phyloP scores from a whole-genome alignment of 805 yeast species.

The Zygosaccharomyces siamensis region DNA sequence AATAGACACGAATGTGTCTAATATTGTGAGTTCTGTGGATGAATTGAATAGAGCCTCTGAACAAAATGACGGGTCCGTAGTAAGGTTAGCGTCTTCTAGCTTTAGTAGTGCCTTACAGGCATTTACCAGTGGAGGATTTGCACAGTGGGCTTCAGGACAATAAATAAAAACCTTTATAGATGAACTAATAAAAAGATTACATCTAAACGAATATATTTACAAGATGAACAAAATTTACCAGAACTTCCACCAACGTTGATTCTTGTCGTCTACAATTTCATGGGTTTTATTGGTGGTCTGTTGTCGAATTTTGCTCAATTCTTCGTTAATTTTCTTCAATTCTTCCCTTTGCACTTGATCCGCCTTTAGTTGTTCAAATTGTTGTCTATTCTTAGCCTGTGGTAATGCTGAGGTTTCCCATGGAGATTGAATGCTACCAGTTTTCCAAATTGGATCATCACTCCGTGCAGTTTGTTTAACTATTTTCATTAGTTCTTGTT shows the following conservation, averaged over 20 bases:
- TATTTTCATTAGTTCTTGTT: slow-evolving; percentile 61
- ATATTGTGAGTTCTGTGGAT: slow-evolving; percentile 78
- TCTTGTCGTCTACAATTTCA: slow-evolving; percentile 27
- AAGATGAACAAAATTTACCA: slow-evolving; percentile 17
- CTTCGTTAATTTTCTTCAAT: slow-evolving; percentile 32
- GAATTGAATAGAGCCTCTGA: slow-evolving; percentile 37
- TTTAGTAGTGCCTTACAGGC: slow-evolving; percentile 33
- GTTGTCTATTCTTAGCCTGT: slow-evolving; percentile 37
- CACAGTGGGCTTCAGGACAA: slow-evolving; percentile 35
- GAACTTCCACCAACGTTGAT: slow-evolving; percentile 34
- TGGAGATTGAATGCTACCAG: slow-evolving; percentile 65
- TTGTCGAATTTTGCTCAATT: slow-evolving; percentile 39
- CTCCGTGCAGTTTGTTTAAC: slow-evolving; percentile 60
- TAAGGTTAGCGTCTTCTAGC: slow-evolving; percentile 22
- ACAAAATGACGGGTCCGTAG: slow-evolving; percentile 21
- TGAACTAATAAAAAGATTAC: not conserved
- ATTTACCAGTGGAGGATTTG: slow-evolving; percentile 33
- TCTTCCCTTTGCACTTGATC: slow-evolving; percentile 32
- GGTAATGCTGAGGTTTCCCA: slow-evolving; percentile 45
- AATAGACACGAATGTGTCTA: slow-evolving; percentile 78
- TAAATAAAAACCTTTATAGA: slow-evolving; percentile 9
- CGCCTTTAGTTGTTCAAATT: slow-evolving; percentile 40
- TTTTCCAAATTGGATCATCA: slow-evolving; percentile 77
- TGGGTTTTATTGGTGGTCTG: slow-evolving; percentile 38
- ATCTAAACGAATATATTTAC: slow-evolving; percentile 3